Conservation (phyloP, 116 monocot genomes). For the Trichopus zeylanicus region DNA sequence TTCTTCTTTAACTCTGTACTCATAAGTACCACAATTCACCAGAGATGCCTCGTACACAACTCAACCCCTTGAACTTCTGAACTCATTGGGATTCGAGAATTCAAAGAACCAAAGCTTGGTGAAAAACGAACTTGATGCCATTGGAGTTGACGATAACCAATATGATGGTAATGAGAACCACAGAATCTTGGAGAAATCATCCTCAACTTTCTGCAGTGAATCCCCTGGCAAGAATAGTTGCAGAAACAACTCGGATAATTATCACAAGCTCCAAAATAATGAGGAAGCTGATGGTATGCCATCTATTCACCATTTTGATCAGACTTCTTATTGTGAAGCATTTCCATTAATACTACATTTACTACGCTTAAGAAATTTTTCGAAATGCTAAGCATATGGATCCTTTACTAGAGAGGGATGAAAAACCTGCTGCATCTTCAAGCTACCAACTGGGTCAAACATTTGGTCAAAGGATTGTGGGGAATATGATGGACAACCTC, state of each 20-base stretch:
- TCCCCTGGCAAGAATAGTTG: slow-evolving; percentile 19
- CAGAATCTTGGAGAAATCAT: slow-evolving; percentile 8
- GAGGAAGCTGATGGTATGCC: slow-evolving; percentile 63
- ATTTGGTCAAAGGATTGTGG: slow-evolving; percentile 87
- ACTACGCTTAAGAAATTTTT: no score
- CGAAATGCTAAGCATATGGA: background rate
- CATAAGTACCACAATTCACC: slow-evolving; percentile 6
- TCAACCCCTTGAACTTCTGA: slow-evolving; percentile 95
- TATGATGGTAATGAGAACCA: slow-evolving; percentile 22
- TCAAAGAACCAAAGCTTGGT: slow-evolving; percentile 24
- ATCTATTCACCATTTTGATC: background rate
- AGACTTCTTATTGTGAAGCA: background rate
- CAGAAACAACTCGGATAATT: slow-evolving; percentile 15
- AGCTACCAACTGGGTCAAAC: slow-evolving; percentile 57
- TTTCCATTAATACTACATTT: background rate
- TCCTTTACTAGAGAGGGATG: slow-evolving; percentile 15
- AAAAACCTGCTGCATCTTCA: slow-evolving; percentile 29
- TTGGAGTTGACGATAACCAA: slow-evolving; percentile 14
- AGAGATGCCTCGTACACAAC: slow-evolving; percentile 98
- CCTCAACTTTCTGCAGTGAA: slow-evolving; percentile 24
- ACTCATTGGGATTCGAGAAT: slow-evolving; percentile 70
- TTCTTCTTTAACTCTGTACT: background rate
- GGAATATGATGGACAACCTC: slow-evolving; percentile 89
- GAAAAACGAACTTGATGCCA: slow-evolving; percentile 22
- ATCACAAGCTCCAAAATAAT: slow-evolving; percentile 15